Percentiles rank a stretch among this genome's conserved stretches.
These are phyloP conservation scores for Parsonsia alboflavescens DNA, from an alignment of 257 asterid genomes.

Conservation along the genomic window DNA sequence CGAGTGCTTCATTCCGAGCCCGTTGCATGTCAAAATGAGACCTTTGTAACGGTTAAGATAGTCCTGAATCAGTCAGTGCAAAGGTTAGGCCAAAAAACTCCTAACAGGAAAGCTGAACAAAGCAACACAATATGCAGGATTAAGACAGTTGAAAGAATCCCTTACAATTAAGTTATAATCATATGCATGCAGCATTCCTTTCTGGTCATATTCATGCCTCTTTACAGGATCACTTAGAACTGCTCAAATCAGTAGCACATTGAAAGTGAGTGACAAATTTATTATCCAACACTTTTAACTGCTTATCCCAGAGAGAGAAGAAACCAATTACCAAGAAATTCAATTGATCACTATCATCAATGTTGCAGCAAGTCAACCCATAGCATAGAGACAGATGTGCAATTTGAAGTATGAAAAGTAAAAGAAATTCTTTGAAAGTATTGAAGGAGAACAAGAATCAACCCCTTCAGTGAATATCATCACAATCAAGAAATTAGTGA, in stretches of 20 bases:
- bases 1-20: slow-evolving; percentile 86
- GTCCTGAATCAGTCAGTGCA: slow-evolving; percentile 49
- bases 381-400: neutral
- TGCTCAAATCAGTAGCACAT: slow-evolving; percentile 29
- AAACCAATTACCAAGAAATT: neutral
- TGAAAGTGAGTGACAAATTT: neutral
- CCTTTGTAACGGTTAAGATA: slow-evolving; percentile 89
- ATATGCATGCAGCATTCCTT: slow-evolving; percentile 56
- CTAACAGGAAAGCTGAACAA: neutral
- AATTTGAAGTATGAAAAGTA: neutral
- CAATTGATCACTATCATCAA: neutral
- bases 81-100: neutral
- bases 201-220: slow-evolving; percentile 79
- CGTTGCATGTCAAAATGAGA: slow-evolving; percentile 84
- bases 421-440: neutral
- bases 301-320: neutral
- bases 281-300: neutral
- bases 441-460: neutral
- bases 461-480: neutral
- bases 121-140: slow-evolving; percentile 4
- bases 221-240: slow-evolving; percentile 85
- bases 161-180: slow-evolving; percentile 66
- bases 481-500: neutral
- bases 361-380: neutral
- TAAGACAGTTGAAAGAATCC: neutral